Evolutionary conservation across 345 rosid genomes (phyloP).

Genomic region (Trapa incisa): DNA sequence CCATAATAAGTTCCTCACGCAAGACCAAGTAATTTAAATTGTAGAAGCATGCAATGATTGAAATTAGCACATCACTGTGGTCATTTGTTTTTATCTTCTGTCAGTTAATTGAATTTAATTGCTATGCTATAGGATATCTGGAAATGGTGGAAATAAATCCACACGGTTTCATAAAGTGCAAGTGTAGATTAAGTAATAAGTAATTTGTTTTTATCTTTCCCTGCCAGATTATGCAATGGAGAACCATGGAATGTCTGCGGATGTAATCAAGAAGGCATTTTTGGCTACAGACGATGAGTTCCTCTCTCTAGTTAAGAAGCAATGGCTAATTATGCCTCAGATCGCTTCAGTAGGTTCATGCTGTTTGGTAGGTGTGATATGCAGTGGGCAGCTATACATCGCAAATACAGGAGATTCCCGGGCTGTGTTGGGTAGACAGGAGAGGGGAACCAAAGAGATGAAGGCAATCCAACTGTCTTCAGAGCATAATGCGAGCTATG

Average conservation of each 20-base stretch:
- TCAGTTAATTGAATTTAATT: neutral
- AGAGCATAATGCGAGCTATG: conserved; percentile 81
- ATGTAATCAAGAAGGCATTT: conserved; percentile 70
- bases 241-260: conserved; percentile 68
- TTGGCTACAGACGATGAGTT: conserved; percentile 52
- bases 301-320: conserved; percentile 27
- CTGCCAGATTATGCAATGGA: conserved; percentile 82
- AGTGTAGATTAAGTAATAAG: neutral
- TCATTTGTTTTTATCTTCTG: neutral
- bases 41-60: neutral
- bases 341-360: conserved; percentile 32
- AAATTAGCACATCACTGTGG: neutral
- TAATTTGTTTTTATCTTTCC: conserved; percentile 7
- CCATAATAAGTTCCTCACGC: too few species aligned
- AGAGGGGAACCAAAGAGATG: conserved; percentile 37
- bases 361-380: conserved; percentile 67
- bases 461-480: conserved; percentile 74
- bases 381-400: conserved; percentile 60
- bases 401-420: conserved; percentile 97
- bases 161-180: neutral
- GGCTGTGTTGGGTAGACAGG: conserved; percentile 65
- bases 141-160: neutral
- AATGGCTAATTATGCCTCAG: conserved; percentile 62
- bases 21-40: neutral
- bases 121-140: neutral